Conservation (phyloP, 176 grass and related monocot genomes). For the Cenchrus purpureus region DNA sequence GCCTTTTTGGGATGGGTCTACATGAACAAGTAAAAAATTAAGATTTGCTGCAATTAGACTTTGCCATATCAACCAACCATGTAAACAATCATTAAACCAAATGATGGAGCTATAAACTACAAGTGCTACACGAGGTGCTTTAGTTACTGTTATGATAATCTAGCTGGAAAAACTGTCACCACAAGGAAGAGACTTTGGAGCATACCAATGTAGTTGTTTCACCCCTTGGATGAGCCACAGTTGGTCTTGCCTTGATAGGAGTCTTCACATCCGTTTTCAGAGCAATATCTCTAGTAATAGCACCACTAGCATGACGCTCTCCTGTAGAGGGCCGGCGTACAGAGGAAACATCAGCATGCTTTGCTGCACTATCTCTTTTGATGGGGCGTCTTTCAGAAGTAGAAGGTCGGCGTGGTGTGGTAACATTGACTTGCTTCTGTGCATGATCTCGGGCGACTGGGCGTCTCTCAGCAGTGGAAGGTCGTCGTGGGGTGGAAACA, state of each 20-base stretch:
- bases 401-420: constrained; percentile 37
- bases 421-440: constrained; percentile 32
- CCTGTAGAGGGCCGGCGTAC: constrained; percentile 47
- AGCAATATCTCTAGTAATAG: constrained; percentile 46
- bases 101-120: background rate
- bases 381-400: constrained; percentile 51
- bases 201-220: constrained; percentile 40
- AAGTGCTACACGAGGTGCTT: constrained; percentile 6
- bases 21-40: constrained; percentile 29
- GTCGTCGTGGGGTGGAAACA: constrained; percentile 39
- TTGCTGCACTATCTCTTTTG: constrained; percentile 33
- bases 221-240: constrained; percentile 29
- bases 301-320: constrained; percentile 41
- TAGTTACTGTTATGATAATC: constrained; percentile 2
- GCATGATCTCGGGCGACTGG: constrained; percentile 40
- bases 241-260: constrained; percentile 33
- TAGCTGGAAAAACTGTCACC: background rate
- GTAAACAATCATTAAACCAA: constrained; percentile 1
- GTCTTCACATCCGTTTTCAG: constrained; percentile 43
- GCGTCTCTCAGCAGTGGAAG: constrained; percentile 48
- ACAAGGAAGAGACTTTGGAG: background rate
- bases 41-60: constrained; percentile 15
- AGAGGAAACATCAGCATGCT: constrained; percentile 30
- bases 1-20: constrained; percentile 58
- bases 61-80: background rate